Evolutionary conservation across 805 yeast species (phyloP).

Genomic region (Spencermartinsiella europaea): DNA sequence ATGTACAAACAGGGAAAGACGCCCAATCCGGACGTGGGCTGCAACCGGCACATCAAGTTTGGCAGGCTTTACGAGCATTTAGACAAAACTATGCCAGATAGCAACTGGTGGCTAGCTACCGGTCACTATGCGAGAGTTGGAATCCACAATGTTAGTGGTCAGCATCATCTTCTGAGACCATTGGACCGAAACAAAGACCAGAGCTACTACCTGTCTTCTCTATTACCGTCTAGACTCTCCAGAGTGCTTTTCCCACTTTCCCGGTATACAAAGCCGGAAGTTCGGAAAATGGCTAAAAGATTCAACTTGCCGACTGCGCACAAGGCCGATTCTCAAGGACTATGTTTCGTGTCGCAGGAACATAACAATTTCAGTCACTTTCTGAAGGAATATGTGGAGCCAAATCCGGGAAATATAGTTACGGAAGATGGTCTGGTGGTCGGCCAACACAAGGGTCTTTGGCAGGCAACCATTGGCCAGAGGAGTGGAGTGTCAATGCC

Average conservation of each 20-base stretch:
- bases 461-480: slow-evolving; percentile 97
- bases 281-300: slow-evolving; percentile 60
- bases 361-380: slow-evolving; percentile 64
- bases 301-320: slow-evolving; percentile 53
- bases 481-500: slow-evolving; percentile 77
- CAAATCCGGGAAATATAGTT: slow-evolving; percentile 74
- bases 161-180: slow-evolving; percentile 52
- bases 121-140: slow-evolving; percentile 46
- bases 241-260: slow-evolving; percentile 77
- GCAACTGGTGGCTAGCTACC: slow-evolving; percentile 79
- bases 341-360: slow-evolving; percentile 79
- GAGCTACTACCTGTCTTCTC: slow-evolving; percentile 78
- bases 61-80: slow-evolving; percentile 66
- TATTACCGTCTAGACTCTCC: slow-evolving; percentile 42
- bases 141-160: slow-evolving; percentile 27
- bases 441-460: slow-evolving; percentile 81
- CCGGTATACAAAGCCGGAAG: slow-evolving; percentile 65
- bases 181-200: slow-evolving; percentile 69
- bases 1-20: slow-evolving; percentile 69
- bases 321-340: slow-evolving; percentile 93
- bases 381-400: slow-evolving; percentile 64
- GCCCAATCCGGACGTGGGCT: slow-evolving; percentile 92
- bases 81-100: slow-evolving; percentile 26
- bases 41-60: slow-evolving; percentile 82
- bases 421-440: slow-evolving; percentile 68